Base-by-base conservation (phyloP, 1,284 basidiomycete species). In the Sphaerobolus stellatus region DNA sequence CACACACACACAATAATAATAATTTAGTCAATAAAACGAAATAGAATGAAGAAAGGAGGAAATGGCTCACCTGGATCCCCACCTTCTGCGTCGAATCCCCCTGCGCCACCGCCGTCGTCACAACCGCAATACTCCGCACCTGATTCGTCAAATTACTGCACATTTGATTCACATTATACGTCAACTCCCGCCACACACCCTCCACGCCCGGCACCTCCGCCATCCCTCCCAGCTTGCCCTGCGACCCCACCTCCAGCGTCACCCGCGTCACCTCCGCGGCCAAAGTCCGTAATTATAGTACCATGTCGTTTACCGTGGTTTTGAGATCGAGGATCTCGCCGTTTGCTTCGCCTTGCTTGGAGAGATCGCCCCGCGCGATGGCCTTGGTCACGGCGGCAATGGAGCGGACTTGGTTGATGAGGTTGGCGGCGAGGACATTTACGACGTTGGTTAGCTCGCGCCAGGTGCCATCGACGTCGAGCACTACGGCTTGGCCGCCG, bases 221-320 rank as follows among this genome's bases (percentile, higher is more conserved):
- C 68, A 92, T 90, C 56, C 94, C 92, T 63, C 94, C 94, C 59
- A 97, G 76, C 72, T 94, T 93, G 52, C 94, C 94, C 77, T 86
- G 81, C 48, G 82, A 90, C 62, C 94, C 94, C 70, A 97, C 94
- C 77, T 96, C 93, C 48, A 94, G 76, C 4, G 95, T 96, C 41
- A 99, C 97, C 56, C 96, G 81, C 27, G 94, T 97, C 56, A 99
- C 96, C 75, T 99, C 97, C 25, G 92, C 92, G 36, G 96, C 95
- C 57, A 99, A 75, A 56, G 90, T 83, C 54, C 94, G 83, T 36
- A 98, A 78, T 65, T 91, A 79, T 60, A 94, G 87, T 43, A 96
- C 94, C 97, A 98, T 98, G 71, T 90, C 90, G 68, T 99, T 99
- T 70, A 99, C 94, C 34, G 94, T 99, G 59, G 95, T 94, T 75